Evolutionary conservation across 495 filamentous ascomycete genomes (phyloP), one percentile per base, ranked within the genome.

Genomic region (Articulospora tetracladia): DNA sequence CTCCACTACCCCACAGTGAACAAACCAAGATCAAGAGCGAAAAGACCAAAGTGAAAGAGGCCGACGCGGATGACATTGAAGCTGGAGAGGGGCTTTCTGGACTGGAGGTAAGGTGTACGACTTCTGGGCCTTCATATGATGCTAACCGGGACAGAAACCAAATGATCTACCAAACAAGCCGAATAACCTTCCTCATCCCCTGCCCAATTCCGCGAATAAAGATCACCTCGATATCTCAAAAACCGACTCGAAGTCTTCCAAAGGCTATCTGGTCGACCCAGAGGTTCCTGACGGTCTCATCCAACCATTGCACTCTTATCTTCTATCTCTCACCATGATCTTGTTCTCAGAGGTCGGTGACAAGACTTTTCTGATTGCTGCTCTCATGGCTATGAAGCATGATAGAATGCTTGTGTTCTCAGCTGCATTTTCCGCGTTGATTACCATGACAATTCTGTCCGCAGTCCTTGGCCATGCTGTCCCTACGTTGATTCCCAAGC

Each of bases 321-420:
- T 93, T 24, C 89, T 97, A 51, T 94, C 94, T 8, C 84, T 97
- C 55, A 91, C 92, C 59, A 98, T 98, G 94, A 98, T 98, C 61
- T 80, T 98, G 56, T 90, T 98, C 66, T 97, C 94, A 61, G 94
- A 98, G 71, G 86, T 98, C 70, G 94, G 94, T 59, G 94, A 98
- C 82, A 98, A 98, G 73, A 98, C 94, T 0, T 98, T 98, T 76
- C 80, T 98, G 41, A 91, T 98, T 46, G 94, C 94, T 15, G 94
- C 94, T 24, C 81, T 98, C 22, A 98, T 98, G 94, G 94, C 94
- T 1, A 98, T 98, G 94, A 91, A 96, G 65, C 93, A 98, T 69
- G 88, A 94, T 46, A 90, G 93, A 30, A 72, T 97, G 55, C 79
- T 97, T 13, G 95, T 98, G 44, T 98, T 98, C 76, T 86, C 90